Base-by-base conservation (phyloP, 176 grass and related monocot species). In the Avena sativa region DNA sequence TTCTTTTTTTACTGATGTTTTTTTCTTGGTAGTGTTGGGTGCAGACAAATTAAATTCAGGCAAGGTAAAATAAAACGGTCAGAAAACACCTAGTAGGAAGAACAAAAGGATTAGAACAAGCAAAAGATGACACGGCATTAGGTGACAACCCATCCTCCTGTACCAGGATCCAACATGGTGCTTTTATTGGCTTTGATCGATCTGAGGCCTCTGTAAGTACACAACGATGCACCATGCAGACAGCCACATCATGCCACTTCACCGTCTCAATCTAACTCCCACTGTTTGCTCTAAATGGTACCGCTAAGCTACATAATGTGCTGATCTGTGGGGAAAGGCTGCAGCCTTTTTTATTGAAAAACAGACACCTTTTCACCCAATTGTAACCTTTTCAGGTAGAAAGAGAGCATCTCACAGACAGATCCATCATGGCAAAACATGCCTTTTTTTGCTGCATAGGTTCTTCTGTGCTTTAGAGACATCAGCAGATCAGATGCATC, bases 101-200 rank as follows among this genome's bases (percentile, higher is more conserved):
- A 84, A 89, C 75, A 85, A 89, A 85, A 85, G 23, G 57, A 85
- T 74, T 74, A 74, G 32, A 75, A 66, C 76, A 89, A 81, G 17
- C 58, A 74, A 23, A 85, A 85, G 69, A 80, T 47, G 66, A 64
- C 65, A 88, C 23, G 30, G 16, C 16, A 73, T 65, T 79, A 17
- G n/a, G 57, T 66, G 58, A 64, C 12, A 74, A 12, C 50, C 71
- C 48, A 8, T 53, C 76, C 50, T 12, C 51, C 48, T 79, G 87
- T 84, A 89, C 87, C 62, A 72, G 6, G 28, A 71, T 79, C 74
- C 87, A 84, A 84, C 76, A 66, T 79, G 52, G 74, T 80, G 58
- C 82, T 25, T 85, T 89, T 67, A 85, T 76, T 67, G 6, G 21
- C 34, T 32, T 74, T 74, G 44, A 48, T 74, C 71, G 58, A 85